Percentiles rank a stretch among this genome's conserved stretches.
phyloP scores from a whole-genome alignment of 2,329 filamentous ascomycete species.

The Endothia cerciana region DNA sequence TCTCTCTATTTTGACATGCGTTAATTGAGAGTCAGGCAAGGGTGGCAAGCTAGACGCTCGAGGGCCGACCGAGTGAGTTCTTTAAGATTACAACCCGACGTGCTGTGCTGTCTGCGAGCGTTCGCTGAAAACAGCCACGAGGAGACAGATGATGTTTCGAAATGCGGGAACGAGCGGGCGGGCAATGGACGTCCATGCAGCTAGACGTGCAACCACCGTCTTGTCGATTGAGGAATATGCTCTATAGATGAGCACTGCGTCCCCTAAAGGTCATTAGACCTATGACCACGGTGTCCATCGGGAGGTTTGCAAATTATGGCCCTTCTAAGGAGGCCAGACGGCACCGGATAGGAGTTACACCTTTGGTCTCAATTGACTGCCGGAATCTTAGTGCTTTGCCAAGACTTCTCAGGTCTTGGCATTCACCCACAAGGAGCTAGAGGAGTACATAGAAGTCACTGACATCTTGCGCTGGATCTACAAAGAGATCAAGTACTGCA shows the following conservation, averaged over 20 bases:
- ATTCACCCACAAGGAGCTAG: neutral
- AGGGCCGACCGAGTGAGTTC: neutral
- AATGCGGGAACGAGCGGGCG: neutral
- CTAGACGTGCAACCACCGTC: neutral
- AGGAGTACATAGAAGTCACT: neutral
- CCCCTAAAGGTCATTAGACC: neutral
- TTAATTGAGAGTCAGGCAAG: conserved; percentile 1
- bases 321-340: too few relatives aligned
- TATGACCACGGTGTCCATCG: too few relatives aligned
- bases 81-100: neutral
- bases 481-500: neutral
- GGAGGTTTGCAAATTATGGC: neutral
- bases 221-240: neutral
- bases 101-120: neutral
- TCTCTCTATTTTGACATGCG: neutral
- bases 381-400: conserved; percentile 13
- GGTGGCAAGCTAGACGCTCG: neutral
- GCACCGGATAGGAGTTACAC: neutral
- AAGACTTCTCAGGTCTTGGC: conserved; percentile 12
- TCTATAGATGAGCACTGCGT: neutral
- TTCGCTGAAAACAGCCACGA: neutral
- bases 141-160: neutral
- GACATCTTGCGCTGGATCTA: too few relatives aligned
- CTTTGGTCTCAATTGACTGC: conserved; percentile 4
- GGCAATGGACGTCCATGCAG: neutral